Conservation (phyloP, 208 protist genomes). For the Perkinsela sp. region DNA sequence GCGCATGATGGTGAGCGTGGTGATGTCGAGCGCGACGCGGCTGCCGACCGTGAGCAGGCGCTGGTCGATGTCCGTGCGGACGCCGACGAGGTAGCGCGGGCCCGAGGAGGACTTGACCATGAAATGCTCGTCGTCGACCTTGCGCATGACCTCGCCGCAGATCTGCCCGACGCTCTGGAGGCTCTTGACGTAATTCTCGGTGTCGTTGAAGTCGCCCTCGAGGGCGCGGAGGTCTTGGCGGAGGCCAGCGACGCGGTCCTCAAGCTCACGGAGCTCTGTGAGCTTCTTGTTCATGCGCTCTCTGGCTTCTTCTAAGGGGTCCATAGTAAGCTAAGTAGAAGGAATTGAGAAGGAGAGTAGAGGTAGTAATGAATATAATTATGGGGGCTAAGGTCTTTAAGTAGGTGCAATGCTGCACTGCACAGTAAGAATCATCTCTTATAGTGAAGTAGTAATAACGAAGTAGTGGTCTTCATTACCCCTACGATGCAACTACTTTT, state of each 20-base stretch:
- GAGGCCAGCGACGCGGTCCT: conserved; percentile 15
- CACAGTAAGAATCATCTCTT: too few species aligned
- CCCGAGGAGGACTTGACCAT: conserved; percentile 97
- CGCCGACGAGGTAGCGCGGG: conserved; percentile 93
- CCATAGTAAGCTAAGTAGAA: conserved; percentile 10
- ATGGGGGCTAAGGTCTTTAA: too few species aligned
- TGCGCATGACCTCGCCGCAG: conserved; percentile 90
- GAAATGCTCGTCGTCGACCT: conserved; percentile 66
- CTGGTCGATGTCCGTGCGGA: conserved; percentile 72
- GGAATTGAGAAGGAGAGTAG: too few species aligned
- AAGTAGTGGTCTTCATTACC: too few species aligned
- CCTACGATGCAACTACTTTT: too few species aligned
- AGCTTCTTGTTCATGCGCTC: conserved; percentile 23
- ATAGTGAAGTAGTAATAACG: too few species aligned
- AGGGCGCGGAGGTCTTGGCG: conserved; percentile 17
- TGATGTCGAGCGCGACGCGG: conserved; percentile 95
- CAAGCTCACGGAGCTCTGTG: conserved; percentile 16
- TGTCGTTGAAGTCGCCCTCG: conserved; percentile 69
- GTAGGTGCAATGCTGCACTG: too few species aligned
- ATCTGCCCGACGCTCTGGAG: conserved; percentile 93
- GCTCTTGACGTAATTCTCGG: conserved; percentile 88
- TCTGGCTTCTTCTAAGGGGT: conserved; percentile 16
- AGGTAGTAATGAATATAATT: too few species aligned
- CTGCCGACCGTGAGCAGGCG: conserved; percentile 72
- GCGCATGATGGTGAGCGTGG: conserved; percentile 96